A percentile compares a stretch with the other conserved stretches of the same genome.
Evolutionary conservation across 495 filamentous ascomycete species (phyloP).

Genomic region (Aspergillus steynii): DNA sequence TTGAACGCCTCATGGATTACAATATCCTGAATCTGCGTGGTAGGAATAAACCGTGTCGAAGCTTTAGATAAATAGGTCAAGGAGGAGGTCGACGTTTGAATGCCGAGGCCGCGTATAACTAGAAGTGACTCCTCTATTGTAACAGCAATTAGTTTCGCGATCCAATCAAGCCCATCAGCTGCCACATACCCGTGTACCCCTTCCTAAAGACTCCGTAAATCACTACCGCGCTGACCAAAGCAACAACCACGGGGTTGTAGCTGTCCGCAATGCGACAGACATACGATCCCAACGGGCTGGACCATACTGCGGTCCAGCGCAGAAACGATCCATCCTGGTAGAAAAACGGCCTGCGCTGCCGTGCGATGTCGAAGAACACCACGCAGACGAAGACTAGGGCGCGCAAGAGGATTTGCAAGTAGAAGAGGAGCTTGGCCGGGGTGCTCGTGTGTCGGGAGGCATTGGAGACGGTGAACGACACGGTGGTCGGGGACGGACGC

Average conservation of each 20-base stretch:
- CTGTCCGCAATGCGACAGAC: slow-evolving; percentile 38
- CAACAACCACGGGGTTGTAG: slow-evolving; percentile 34
- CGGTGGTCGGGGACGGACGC: slow-evolving; percentile 82
- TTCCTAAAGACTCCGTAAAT: slow-evolving; percentile 51
- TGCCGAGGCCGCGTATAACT: slow-evolving; percentile 83
- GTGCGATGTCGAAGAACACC: slow-evolving; percentile 42
- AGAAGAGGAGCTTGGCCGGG: slow-evolving; percentile 54
- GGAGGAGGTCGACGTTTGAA: slow-evolving; percentile 79
- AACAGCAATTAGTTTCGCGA: slow-evolving; percentile 17
- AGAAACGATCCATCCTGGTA: slow-evolving; percentile 23
- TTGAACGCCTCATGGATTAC: slow-evolving; percentile 94
- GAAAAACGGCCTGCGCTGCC: slow-evolving; percentile 31
- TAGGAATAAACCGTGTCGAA: slow-evolving; percentile 90
- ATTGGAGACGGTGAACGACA: slow-evolving; percentile 82
- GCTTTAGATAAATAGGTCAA: slow-evolving; percentile 61
- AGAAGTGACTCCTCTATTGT: slow-evolving; percentile 75
- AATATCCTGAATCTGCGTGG: slow-evolving; percentile 85
- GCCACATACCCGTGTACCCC: slow-evolving; percentile 47
- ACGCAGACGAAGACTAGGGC: slow-evolving; percentile 42
- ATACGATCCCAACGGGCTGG: slow-evolving; percentile 28
- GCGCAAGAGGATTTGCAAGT: slow-evolving; percentile 51
- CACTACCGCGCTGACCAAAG: slow-evolving; percentile 30
- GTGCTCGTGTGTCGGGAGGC: slow-evolving; percentile 56
- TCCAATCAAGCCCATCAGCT: not conserved
- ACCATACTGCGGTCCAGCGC: slow-evolving; percentile 36